Base-by-base conservation (phyloP, 768 basidiomycete species). In the Pisolithus sp. region DNA sequence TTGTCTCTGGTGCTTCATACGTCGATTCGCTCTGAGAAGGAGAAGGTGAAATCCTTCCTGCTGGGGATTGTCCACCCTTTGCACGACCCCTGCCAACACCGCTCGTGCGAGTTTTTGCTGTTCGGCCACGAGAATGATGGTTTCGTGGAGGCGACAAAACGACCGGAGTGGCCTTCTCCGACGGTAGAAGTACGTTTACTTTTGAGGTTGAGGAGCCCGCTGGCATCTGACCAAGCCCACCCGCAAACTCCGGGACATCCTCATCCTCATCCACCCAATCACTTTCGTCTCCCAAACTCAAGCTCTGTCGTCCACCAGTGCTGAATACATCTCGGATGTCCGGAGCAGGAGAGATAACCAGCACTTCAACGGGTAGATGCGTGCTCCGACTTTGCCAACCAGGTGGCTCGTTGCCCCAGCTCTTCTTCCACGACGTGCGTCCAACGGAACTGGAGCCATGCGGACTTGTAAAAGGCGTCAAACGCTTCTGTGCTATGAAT, bases 181-280 rank as follows among this genome's bases (percentile, higher is more conserved):
- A 41, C 10, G 59, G 7, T 45, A 59, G 18, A 53, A 63, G 53
- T 9, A 59, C 63, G 30, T 62, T 61, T 46, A 59, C 36, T 34
- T 57, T 60, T 10, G 64, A 57, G 21, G 59, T 53, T 23, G 71
- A 60, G 10, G 65, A 59, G 17, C 62, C 60, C 39, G 62, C 57
- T 9, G 66, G 62, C 55, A 67, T 66, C 38, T 93, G 89, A 0
- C 89, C 89, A 28, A 93, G 66, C 5, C 89, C 89, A 44, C 88
- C 89, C 13, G 81, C 84, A 69, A 89, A 91, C 23, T 79, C 73
- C 7, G 82, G 71, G 18, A 68, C 68, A 58, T 90, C 87, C 7
- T 91, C 89, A 39, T 93, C 89, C 59, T 90, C 87, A 59, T 92
- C 90, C 13, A 89, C 85, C 89, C 89, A 92, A 56, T 91, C 89